phyloP scores from a whole-genome alignment of 768 basidiomycete genomes.

The Boletus rubropictus region DNA sequence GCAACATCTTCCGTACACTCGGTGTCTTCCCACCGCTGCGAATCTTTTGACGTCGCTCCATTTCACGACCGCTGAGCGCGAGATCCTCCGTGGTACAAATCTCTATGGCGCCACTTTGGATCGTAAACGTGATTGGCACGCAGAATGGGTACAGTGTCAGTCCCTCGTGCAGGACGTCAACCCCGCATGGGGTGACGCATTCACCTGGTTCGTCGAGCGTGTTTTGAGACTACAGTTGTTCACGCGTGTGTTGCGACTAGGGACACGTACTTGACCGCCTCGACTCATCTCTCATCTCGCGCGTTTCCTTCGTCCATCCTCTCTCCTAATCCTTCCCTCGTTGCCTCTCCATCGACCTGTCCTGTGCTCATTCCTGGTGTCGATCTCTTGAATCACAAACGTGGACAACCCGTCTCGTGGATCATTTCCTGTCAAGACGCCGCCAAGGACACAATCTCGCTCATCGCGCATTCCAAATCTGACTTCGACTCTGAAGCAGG shows the following conservation, averaged over 20 bases:
- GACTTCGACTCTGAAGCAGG: constrained; percentile 15
- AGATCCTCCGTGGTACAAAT: constrained; percentile 72
- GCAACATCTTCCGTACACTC: constrained; percentile 57
- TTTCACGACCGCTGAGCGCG: constrained; percentile 58
- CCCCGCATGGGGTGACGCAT: constrained; percentile 39
- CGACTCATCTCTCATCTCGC: constrained; percentile 79
- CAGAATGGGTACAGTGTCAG: constrained; percentile 57
- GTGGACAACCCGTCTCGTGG: constrained; percentile 82
- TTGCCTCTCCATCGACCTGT: constrained; percentile 46
- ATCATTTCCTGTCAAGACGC: constrained; percentile 41
- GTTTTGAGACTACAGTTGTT: constrained; percentile 17
- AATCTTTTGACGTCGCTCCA: constrained; percentile 68
- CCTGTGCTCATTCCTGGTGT: constrained; percentile 85
- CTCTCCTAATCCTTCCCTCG: constrained; percentile 47
- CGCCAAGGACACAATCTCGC: constrained; percentile 40
- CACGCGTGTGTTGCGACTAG: constrained; percentile 35
- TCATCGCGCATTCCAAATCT: constrained; percentile 50
- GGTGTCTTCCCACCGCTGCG: constrained; percentile 52
- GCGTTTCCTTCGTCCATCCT: constrained; percentile 87
- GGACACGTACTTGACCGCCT: constrained; percentile 63
- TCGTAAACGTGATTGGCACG: constrained; percentile 53
- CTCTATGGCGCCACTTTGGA: constrained; percentile 72
- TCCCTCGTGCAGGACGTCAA: constrained; percentile 34
- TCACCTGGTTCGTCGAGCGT: constrained; percentile 61
- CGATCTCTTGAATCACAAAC: constrained; percentile 82